These are phyloP conservation scores for Lactifluus subvellereus DNA, from an alignment of 768 basidiomycete species.

Conservation along the genomic window DNA sequence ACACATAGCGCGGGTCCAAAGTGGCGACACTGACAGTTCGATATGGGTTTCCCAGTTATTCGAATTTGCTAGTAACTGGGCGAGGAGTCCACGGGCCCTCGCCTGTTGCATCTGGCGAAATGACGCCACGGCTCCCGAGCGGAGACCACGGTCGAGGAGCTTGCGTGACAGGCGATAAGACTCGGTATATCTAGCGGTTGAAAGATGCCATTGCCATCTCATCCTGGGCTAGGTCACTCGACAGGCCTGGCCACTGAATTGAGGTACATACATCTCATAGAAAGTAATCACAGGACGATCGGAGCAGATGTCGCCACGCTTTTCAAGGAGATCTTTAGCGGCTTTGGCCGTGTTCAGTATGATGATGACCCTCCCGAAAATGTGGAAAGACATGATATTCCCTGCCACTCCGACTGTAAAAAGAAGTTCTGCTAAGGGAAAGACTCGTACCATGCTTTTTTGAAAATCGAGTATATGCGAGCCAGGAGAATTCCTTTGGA, in stretches of 20 bases:
- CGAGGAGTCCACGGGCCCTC: background rate
- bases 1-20: no score
- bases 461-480: background rate
- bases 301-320: constrained; percentile 36
- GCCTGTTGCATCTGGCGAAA: constrained; percentile 1
- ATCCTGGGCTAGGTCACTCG: background rate
- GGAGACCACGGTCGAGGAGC: background rate
- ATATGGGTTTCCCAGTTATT: background rate
- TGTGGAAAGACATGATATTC: constrained; percentile 24
- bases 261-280: constrained; percentile 2
- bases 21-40: background rate
- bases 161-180: background rate
- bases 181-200: background rate
- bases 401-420: background rate
- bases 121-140: background rate
- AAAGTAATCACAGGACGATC: constrained; percentile 5
- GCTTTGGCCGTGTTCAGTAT: constrained; percentile 43
- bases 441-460: background rate
- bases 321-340: constrained; percentile 46
- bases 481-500: no score
- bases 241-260: background rate
- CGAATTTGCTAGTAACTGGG: background rate
- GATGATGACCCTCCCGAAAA: constrained; percentile 44
- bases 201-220: background rate
- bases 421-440: no score